phyloP scores from a whole-genome alignment of 1,139 yeast genomes.

The Magnusiomyces ingens region DNA sequence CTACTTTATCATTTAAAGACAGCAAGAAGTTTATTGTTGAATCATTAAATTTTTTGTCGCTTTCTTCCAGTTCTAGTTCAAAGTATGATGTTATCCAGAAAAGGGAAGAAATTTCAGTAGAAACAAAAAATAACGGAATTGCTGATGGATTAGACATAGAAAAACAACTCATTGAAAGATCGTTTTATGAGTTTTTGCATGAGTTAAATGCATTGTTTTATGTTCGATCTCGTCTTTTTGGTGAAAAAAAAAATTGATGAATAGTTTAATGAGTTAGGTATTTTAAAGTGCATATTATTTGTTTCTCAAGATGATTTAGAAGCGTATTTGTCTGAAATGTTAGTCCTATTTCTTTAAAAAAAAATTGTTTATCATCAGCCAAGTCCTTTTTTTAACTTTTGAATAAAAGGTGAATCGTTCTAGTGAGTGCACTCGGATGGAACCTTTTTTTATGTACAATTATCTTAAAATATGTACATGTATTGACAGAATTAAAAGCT shows the following conservation, averaged over 20 bases:
- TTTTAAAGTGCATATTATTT: no score
- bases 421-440: no score
- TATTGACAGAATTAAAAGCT: no score
- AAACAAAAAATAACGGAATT: not conserved
- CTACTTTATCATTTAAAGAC: not conserved
- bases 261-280: no score
- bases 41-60: not conserved
- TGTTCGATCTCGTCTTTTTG: not conserved
- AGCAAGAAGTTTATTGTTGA: not conserved
- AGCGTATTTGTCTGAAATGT: no score
- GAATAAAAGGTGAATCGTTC: no score
- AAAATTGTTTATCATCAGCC: no score
- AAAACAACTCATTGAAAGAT: not conserved
- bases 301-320: no score
- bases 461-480: no score
- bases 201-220: not conserved
- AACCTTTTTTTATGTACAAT: no score
- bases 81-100: not conserved
- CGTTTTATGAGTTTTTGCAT: slow-evolving; percentile 2
- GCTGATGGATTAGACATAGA: not conserved
- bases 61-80: not conserved
- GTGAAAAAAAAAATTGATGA: not conserved
- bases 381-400: no score
- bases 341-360: no score
- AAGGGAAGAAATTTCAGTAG: not conserved